Conservation (phyloP, 1,139 yeast species). For the Suhomyces bokatorum region DNA sequence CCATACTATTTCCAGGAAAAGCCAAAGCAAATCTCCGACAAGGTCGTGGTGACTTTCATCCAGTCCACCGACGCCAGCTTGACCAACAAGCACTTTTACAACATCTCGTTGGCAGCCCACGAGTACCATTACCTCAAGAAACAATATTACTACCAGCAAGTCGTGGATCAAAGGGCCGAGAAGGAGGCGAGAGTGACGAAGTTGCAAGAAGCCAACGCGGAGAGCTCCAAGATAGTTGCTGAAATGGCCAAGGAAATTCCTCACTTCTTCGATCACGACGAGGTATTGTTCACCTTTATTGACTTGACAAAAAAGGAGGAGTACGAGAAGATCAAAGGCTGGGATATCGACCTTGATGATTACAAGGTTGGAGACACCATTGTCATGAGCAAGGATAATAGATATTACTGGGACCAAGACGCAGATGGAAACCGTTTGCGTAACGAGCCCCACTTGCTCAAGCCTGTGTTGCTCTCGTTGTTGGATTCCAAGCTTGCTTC, state of each 20-base stretch:
- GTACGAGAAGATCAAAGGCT: slow-evolving; percentile 37
- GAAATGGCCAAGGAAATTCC: slow-evolving; percentile 53
- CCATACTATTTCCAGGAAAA: slow-evolving; percentile 38
- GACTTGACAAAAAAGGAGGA: slow-evolving; percentile 45
- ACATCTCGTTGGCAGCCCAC: slow-evolving; percentile 52
- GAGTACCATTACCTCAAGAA: slow-evolving; percentile 51
- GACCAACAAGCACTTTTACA: slow-evolving; percentile 40
- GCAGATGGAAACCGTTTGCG: slow-evolving; percentile 28
- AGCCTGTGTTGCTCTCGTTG: slow-evolving; percentile 31
- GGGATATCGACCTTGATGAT: slow-evolving; percentile 38
- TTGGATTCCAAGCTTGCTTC: slow-evolving; percentile 30
- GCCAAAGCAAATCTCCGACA: slow-evolving; percentile 28
- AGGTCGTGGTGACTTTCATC: slow-evolving; percentile 55
- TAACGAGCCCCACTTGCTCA: slow-evolving; percentile 32
- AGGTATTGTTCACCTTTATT: slow-evolving; percentile 50
- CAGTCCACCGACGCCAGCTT: slow-evolving; percentile 43
- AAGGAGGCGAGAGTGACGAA: slow-evolving; percentile 46
- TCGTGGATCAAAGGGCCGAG: slow-evolving; percentile 38
- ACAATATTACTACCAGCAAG: slow-evolving; percentile 42
- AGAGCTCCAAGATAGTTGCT: slow-evolving; percentile 39
- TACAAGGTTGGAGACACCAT: slow-evolving; percentile 48
- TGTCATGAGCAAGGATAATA: slow-evolving; percentile 33
- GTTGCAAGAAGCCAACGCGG: slow-evolving; percentile 40
- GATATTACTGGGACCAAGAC: slow-evolving; percentile 35
- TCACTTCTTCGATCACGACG: slow-evolving; percentile 44